Conservation (phyloP, 192 early-diverging fungal species). For the Cladochytrium replicatum region DNA sequence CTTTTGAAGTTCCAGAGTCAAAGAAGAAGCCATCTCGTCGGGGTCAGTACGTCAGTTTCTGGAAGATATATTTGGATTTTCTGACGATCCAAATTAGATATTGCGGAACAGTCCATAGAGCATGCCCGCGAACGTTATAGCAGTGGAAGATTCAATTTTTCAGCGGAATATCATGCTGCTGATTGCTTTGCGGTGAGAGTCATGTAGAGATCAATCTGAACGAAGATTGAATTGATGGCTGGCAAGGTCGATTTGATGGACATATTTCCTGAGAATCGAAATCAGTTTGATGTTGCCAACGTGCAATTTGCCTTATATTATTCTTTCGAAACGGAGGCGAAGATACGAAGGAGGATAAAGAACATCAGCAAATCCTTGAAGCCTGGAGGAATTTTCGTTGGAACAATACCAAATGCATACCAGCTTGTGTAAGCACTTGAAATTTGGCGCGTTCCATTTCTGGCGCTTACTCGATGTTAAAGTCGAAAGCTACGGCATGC, state of each 20-base stretch:
- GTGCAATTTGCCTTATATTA: conserved; percentile 98
- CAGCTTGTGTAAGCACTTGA: conserved; percentile 60
- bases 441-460: background rate
- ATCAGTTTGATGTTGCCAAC: conserved; percentile 73
- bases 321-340: conserved; percentile 76
- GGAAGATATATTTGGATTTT: background rate
- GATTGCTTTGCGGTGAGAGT: conserved; percentile 75
- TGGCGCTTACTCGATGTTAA: conserved; percentile 1
- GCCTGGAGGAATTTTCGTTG: conserved; percentile 74
- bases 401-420: conserved; percentile 87
- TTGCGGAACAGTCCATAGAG: conserved; percentile 73
- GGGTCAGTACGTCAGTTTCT: conserved; percentile 61
- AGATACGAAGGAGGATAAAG: conserved; percentile 67
- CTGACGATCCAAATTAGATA: conserved; percentile 43
- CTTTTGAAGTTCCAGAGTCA: conserved; percentile 59
- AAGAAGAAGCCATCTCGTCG: conserved; percentile 59
- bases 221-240: background rate
- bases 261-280: conserved; percentile 7
- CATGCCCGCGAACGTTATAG: conserved; percentile 69
- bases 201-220: background rate
- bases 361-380: conserved; percentile 64
- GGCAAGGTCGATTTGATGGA: background rate
- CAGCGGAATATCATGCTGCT: conserved; percentile 66
- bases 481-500: conserved; percentile 30
- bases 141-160: conserved; percentile 43